phyloP scores from a whole-genome alignment of 306 rosid species.

The Ochetophila trinervis region DNA sequence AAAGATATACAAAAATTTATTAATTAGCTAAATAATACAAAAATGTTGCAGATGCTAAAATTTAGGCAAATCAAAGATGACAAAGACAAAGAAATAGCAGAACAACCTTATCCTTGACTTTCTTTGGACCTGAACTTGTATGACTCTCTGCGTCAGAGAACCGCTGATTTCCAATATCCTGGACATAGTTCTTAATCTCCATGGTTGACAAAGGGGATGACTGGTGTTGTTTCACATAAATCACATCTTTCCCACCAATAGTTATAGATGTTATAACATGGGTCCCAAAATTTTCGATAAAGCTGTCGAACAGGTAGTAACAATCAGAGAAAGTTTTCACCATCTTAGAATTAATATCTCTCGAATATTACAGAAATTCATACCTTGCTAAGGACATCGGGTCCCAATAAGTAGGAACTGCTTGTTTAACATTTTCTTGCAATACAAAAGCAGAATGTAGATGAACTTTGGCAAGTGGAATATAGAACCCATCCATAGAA shows the following conservation, averaged over 20 bases:
- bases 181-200: conserved; percentile 75
- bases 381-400: conserved; percentile 78
- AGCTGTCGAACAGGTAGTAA: conserved; percentile 50
- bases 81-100: conserved; percentile 11
- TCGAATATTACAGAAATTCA: conserved; percentile 16
- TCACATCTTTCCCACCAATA: conserved; percentile 86
- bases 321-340: conserved; percentile 26
- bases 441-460: conserved; percentile 40
- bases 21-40: conserved; percentile 4
- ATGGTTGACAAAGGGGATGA: conserved; percentile 64
- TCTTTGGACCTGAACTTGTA: conserved; percentile 59
- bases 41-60: conserved; percentile 7
- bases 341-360: conserved; percentile 12
- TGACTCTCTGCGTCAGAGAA: conserved; percentile 53
- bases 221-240: conserved; percentile 75
- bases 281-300: conserved; percentile 83
- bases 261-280: conserved; percentile 80
- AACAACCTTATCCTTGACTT: conserved; percentile 78
- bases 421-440: conserved; percentile 61
- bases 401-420: conserved; percentile 70
- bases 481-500: conserved; percentile 66
- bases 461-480: conserved; percentile 76
- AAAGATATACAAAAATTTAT: conserved; percentile 17
- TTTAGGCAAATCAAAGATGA: conserved; percentile 7
- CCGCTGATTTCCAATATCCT: conserved; percentile 73